phyloP scores from a whole-genome alignment of 2,329 filamentous ascomycete genomes.

The Fusarium metavorans region DNA sequence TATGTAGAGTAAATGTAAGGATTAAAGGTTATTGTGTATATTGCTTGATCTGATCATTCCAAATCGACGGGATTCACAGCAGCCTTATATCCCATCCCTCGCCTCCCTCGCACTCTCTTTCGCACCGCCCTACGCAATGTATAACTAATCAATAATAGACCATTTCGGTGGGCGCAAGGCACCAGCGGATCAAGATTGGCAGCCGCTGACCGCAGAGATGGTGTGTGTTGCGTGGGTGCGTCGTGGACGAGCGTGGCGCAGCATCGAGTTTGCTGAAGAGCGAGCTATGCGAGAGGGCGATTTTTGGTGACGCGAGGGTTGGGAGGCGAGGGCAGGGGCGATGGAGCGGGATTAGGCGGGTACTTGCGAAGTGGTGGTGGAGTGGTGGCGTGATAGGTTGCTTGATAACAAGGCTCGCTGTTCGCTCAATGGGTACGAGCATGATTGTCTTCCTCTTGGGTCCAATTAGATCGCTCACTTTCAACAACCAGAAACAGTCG shows the following conservation, averaged over 20 bases:
- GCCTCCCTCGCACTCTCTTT: constrained; percentile 27
- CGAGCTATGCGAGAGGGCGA: background rate
- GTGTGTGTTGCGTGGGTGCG: constrained; percentile 22
- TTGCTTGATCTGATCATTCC: background rate
- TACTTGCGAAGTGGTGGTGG: background rate
- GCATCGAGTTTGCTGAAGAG: background rate
- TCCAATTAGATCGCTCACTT: background rate
- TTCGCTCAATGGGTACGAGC: background rate
- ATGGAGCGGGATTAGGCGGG: background rate
- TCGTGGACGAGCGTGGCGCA: constrained; percentile 34
- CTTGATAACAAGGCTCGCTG: background rate
- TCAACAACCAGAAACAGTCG: constrained; percentile 32
- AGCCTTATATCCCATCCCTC: constrained; percentile 32
- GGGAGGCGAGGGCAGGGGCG: constrained; percentile 3
- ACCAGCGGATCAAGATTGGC: background rate
- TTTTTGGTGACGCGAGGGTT: background rate
- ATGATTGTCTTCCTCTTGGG: background rate
- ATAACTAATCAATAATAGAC: background rate
- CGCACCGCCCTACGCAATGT: constrained; percentile 22
- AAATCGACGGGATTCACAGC: background rate
- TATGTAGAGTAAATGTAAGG: background rate
- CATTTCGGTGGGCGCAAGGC: background rate
- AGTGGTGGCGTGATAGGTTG: background rate
- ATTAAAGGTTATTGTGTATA: constrained; percentile 2
- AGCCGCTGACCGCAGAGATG: constrained; percentile 8